phyloP scores from a whole-genome alignment of 257 asterid genomes.

The Leptodermis oblonga region DNA sequence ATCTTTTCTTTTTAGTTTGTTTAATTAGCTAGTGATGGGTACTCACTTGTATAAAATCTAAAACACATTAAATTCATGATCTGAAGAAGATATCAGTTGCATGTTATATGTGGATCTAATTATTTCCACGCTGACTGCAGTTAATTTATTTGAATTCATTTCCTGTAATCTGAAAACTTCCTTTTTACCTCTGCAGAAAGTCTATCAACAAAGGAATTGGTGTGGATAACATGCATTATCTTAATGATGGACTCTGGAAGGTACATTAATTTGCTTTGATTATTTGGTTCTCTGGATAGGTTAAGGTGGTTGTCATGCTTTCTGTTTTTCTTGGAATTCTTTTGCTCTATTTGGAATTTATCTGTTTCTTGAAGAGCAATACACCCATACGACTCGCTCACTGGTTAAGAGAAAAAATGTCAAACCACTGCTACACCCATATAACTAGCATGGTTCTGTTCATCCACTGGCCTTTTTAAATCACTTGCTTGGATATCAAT shows the following conservation, averaged over 20 bases:
- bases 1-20: background rate
- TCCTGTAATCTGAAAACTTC: constrained; percentile 14
- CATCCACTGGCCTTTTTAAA: background rate
- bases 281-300: constrained; percentile 5
- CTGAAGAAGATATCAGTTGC: background rate
- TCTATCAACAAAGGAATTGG: constrained; percentile 93
- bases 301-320: background rate
- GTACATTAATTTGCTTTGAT: constrained; percentile 26
- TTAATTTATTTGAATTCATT: background rate
- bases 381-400: background rate
- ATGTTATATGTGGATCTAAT: background rate
- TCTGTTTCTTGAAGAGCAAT: background rate
- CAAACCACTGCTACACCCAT: too few species aligned
- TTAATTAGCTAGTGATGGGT: background rate
- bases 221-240: constrained; percentile 97
- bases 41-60: background rate
- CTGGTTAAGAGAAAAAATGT: background rate
- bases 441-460: background rate
- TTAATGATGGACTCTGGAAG: constrained; percentile 99
- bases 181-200: constrained; percentile 46
- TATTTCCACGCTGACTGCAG: background rate
- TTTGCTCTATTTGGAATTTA: background rate
- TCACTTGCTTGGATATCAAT: background rate
- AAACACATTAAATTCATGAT: background rate
- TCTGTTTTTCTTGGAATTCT: background rate